Percentiles rank a stretch among this genome's conserved stretches.
These are phyloP conservation scores for Amanita fuliginea DNA, from an alignment of 768 basidiomycete species.

Conservation along the genomic window DNA sequence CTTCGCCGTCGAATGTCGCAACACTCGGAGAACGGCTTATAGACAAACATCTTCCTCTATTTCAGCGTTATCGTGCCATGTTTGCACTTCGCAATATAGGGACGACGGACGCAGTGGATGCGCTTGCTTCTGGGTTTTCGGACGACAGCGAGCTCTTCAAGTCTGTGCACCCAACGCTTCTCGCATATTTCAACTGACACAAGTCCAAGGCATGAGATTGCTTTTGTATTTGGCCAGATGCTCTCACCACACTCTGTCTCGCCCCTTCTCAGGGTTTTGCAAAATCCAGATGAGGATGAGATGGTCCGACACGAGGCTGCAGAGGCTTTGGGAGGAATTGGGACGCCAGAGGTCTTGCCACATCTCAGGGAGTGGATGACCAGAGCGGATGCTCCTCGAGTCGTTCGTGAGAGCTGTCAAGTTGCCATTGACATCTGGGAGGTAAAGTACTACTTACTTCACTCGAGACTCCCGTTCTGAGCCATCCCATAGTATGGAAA, in stretches of 20 bases:
- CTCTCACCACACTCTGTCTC: conserved; percentile 84
- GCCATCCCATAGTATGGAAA: conserved; percentile 52
- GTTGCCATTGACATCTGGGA: conserved; percentile 98
- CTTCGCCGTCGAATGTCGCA: conserved; percentile 35
- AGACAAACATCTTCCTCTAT: conserved; percentile 59
- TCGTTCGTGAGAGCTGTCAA: conserved; percentile 93
- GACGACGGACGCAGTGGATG: conserved; percentile 73
- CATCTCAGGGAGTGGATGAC: conserved; percentile 79
- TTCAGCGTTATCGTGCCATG: conserved; percentile 96
- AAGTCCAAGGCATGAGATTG: conserved; percentile 79
- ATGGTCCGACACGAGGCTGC: conserved; percentile 99
- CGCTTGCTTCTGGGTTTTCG: conserved; percentile 81
- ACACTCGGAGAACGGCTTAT: conserved; percentile 54
- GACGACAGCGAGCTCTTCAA: conserved; percentile 92
- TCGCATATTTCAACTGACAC: neutral
- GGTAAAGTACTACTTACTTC: conserved; percentile 29
- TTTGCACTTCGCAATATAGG: conserved; percentile 95
- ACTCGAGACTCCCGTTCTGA: conserved; percentile 2
- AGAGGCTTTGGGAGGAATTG: conserved; percentile 97
- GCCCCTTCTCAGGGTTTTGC: conserved; percentile 68
- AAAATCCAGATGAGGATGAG: conserved; percentile 63
- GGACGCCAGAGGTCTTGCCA: conserved; percentile 82
- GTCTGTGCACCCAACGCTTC: conserved; percentile 31
- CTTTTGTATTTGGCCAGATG: conserved; percentile 96
- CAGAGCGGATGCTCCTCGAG: conserved; percentile 68